Conservation (phyloP, 148 eudicot species). For the Vaccinium myrtillus region DNA sequence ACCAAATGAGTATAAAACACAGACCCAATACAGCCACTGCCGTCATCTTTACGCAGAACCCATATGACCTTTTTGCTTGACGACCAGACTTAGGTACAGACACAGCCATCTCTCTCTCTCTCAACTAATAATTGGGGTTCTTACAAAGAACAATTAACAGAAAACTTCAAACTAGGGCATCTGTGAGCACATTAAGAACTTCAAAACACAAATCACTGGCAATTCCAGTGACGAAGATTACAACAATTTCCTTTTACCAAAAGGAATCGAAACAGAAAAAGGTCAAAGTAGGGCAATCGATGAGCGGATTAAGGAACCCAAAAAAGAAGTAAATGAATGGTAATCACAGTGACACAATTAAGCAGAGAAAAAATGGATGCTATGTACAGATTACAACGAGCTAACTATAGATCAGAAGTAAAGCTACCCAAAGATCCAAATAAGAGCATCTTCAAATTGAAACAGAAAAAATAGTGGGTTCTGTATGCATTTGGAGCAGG, state of each 20-base stretch:
- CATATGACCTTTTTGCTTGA: slow-evolving; percentile 64
- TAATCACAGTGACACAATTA: neutral
- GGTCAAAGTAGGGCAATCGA: neutral
- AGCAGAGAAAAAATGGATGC: neutral
- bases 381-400: neutral
- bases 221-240: too few species aligned
- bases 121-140: neutral
- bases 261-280: neutral
- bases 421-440: slow-evolving; percentile 8
- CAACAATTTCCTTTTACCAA: too few species aligned
- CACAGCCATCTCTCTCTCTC: slow-evolving; percentile 52
- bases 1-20: slow-evolving; percentile 84
- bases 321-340: neutral
- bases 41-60: slow-evolving; percentile 64
- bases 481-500: neutral
- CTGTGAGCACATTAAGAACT: neutral
- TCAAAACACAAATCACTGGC: neutral
- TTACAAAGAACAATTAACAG: neutral
- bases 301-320: neutral
- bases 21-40: slow-evolving; percentile 72
- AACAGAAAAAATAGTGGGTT: neutral
- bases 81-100: slow-evolving; percentile 55
- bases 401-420: slow-evolving; percentile 6
- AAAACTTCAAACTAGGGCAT: slow-evolving; percentile 14
- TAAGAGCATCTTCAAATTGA: neutral